phyloP scores from a whole-genome alignment of 805 yeast genomes.

The Spathaspora gorwiae region DNA sequence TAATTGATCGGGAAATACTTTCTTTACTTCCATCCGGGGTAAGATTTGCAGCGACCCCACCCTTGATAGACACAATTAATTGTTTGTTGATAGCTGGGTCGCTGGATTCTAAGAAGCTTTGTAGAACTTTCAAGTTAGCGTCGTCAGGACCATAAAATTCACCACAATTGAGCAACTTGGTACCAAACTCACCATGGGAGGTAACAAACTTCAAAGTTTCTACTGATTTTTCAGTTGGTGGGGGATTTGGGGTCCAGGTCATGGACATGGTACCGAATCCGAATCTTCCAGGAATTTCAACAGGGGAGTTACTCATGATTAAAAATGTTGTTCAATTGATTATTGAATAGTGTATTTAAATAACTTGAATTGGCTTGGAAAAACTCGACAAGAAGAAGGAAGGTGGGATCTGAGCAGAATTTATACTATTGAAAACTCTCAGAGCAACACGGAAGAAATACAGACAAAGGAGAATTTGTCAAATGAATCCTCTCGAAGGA shows the following conservation, averaged over 20 bases:
- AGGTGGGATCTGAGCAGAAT: too few relatives aligned
- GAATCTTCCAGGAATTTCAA: constrained; percentile 21
- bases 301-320: constrained; percentile 5
- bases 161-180: constrained; percentile 64
- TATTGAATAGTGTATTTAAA: too few relatives aligned
- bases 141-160: constrained; percentile 65
- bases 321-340: background rate
- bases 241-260: constrained; percentile 63
- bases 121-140: constrained; percentile 52
- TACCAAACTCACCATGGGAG: constrained; percentile 44
- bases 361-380: too few relatives aligned
- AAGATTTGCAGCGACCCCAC: constrained; percentile 42
- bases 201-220: constrained; percentile 42
- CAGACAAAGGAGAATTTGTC: too few relatives aligned
- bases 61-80: constrained; percentile 64
- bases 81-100: constrained; percentile 53
- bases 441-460: too few relatives aligned
- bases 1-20: constrained; percentile 45
- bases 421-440: too few relatives aligned
- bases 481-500: too few relatives aligned
- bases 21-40: constrained; percentile 50
- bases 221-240: constrained; percentile 50
- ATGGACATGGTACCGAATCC: constrained; percentile 84
- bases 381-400: too few relatives aligned
- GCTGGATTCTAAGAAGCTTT: constrained; percentile 47